Base-by-base conservation (phyloP, 176 grass and related monocot species). In the Oryza coarctata region DNA sequence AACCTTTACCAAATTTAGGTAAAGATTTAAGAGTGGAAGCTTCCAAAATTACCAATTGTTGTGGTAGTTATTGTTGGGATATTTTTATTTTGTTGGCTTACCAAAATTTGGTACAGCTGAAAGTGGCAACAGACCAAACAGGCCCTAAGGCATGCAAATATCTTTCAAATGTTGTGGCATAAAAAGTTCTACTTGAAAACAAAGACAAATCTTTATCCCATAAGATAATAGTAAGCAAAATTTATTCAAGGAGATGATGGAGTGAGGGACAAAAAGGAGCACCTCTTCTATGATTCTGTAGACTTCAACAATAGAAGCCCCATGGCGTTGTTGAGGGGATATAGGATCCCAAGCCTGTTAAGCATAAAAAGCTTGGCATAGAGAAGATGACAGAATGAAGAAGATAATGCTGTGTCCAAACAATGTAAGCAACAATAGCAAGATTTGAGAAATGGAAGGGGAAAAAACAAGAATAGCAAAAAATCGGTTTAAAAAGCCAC, bases 211-310 rank as follows among this genome's bases (percentile, higher is more conserved):
- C 41, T 73, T 75, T 49, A 78, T 31, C 49, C 26, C 65, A 17
- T 40, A 74, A 70, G 10, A 57, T 68, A 80, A 10, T 71, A 20
- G 7, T 45, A 17, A 77, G 60, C 6, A 10, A 43, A 77, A 66
- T 58, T 69, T 55, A 49, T 65, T 15, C n/a, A 25, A 50, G 69
- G 47, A 77, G 43, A 76, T 74, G 44, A 50, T 63, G 50, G 20
- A 6, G 15, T 45, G 41, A 74, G 75, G 26, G 34, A 67, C 47
- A 77, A 66, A 82, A 82, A 82, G 26, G 55, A 70, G 63, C 76
- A 99, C 96, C 93, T 95, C 96, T 95, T 99, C 90, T 84, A 99
- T 91, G 72, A 99, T 99, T 87, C 93, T 95, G 69, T 93, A 99
- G 65, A 99, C 91, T 91, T 99, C 96, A 65, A 95, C 90, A 75